Base-by-base conservation (phyloP, 2,329 filamentous ascomycete genomes). In the Periconia macrospinosa region DNA sequence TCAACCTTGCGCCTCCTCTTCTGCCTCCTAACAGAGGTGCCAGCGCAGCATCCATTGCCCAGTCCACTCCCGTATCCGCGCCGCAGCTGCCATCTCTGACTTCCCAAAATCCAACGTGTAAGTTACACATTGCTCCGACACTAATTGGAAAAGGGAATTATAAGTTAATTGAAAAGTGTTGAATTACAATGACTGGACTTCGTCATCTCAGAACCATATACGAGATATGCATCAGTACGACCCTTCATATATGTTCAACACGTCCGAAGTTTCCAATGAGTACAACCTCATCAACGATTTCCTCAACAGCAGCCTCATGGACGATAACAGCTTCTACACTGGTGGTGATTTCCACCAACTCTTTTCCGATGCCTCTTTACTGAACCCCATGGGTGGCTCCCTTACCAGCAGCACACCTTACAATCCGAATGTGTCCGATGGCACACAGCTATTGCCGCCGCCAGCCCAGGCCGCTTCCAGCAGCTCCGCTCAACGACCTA, bases 241-340 rank as follows among this genome's bases (percentile, higher is more conserved):
- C 76, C 89, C 91, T 54, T 94, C 90, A 69, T 97, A 94, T 79
- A 92, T 96, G 88, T 95, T 97, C 77, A 89, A 88, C 71, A 86
- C 86, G n/a, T 90, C 92, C 58, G 94, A 99, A 76, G 90, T 97
- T 65, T 92, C 90, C 56, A 94, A 94, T 77, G 94, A 99, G 79
- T 97, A 96, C 75, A 96, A 97, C 71, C 80, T 97, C 48, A 85
- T 99, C 69, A 96, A 95, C 79, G 93, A 99, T 75, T 97, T 97
- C 71, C 83, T 99, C 56, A 94, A 92, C 74, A 95, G 87, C 62
- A 96, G 91, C 70, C 79, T 97, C 51, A 83, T 97, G 60, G 92
- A 97, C 76, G 92, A 80, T 58, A 76, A 75, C 50, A 70, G 69
- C 19, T 69, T 78, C 30, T 80, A 78, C 50, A 66, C 67, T 42